Base-by-base conservation (phyloP, 202 grass and related monocot genomes). In the Brachypodium distachyon region DNA sequence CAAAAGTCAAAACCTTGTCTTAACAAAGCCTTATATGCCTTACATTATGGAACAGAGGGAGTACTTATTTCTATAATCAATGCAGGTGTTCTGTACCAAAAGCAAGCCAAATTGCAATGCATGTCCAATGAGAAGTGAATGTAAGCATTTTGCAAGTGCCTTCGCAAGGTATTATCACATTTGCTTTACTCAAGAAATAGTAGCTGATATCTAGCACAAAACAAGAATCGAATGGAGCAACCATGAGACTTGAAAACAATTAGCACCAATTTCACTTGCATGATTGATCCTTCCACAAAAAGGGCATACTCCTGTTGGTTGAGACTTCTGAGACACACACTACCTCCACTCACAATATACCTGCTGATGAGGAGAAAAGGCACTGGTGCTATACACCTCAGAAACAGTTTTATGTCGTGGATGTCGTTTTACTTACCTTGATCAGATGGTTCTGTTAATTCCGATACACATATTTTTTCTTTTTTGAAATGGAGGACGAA, bases 51-150 rank as follows among this genome's bases (percentile, higher is more conserved):
- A n/a, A n/a, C n/a, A n/a, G n/a, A n/a, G n/a, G n/a, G n/a, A n/a
- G n/a, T n/a, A n/a, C n/a, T 54, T 46, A 11, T 73, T 68, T 21
- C 16, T 23, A 76, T 75, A 57, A 71, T 70, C 41, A 56, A 57
- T 86, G 57, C 72, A 98, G 89, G 91, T 98, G n/a, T 98, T 98
- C 71, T 98, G 91, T 85, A 98, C 95, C 12, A 98, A 98, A 92
- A 94, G 37, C 52, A 94, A 92, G 51, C 95, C 95, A 60, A 98
- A 98, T 83, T 98, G 91, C 83, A 98, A 94, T 63, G 91, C 91
- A 80, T 98, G 91, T 57, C 95, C 95, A 38, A 86, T 98, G 87
- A 94, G 89, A 84, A 90, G 84, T 60, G 89, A 94, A 25, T 98
- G 95, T 78, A 98, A 81, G 89, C 95, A 98, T 81, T 98, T 94